Evolutionary conservation across 139 green algal species (phyloP).

Genomic region (Pseudopediastrum boryanum): DNA sequence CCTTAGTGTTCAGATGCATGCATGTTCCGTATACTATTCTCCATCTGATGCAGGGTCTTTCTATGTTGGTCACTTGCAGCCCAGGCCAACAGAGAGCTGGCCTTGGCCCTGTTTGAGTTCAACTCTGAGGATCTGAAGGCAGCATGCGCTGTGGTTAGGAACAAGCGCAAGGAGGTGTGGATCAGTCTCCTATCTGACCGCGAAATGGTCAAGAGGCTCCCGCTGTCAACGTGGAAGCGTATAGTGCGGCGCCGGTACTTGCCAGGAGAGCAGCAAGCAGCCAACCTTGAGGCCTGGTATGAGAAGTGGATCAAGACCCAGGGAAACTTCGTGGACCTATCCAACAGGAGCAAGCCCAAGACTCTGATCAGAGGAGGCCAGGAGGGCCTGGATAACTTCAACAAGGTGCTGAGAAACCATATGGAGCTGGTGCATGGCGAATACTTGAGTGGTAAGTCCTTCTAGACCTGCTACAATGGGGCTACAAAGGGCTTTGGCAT

Average conservation of each 20-base stretch:
- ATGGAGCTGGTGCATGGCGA: slow-evolving; percentile 6
- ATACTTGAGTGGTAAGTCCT: slow-evolving; percentile 17
- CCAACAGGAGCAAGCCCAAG: neutral
- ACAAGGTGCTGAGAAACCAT: slow-evolving; percentile 1
- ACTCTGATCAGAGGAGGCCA: neutral
- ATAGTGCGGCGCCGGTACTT: slow-evolving; percentile 12
- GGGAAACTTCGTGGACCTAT: neutral
- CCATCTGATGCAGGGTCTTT: too few species aligned
- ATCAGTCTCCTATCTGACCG: neutral
- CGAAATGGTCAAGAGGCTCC: neutral
- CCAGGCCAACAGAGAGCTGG: neutral
- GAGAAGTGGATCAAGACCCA: neutral
- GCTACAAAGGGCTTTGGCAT: too few species aligned
- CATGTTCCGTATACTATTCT: too few species aligned
- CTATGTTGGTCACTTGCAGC: too few species aligned
- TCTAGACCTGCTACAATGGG: too few species aligned
- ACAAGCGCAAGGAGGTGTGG: neutral
- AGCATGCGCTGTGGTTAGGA: neutral
- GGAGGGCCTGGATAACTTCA: slow-evolving; percentile 14
- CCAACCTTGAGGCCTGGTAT: neutral
- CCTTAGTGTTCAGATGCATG: too few species aligned
- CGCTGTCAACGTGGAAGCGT: slow-evolving; percentile 22
- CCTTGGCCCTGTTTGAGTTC: neutral
- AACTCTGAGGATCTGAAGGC: neutral
- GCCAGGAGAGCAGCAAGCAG: neutral